Conservation (phyloP, 1,284 basidiomycete genomes). For the Rhodotorula sp. region DNA sequence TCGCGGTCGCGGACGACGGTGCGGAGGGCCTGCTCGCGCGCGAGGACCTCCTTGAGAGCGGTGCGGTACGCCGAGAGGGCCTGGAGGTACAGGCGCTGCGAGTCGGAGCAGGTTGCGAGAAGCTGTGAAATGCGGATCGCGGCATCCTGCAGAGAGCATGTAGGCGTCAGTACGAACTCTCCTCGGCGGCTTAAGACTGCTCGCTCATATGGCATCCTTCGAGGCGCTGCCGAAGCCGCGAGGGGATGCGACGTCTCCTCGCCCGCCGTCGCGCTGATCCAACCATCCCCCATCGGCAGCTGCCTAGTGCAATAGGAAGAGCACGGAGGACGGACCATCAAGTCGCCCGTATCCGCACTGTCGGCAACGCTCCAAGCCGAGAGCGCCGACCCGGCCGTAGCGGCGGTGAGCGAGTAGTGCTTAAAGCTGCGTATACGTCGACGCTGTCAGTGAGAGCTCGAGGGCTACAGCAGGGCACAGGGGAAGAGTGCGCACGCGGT, state of each 20-base stretch:
- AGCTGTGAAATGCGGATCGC: conserved; percentile 50
- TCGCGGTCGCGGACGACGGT: conserved; percentile 54
- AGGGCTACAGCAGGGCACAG: conserved; percentile 21
- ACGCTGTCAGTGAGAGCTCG: neutral
- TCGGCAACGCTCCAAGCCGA: conserved; percentile 54
- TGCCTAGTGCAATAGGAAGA: neutral
- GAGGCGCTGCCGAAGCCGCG: too few species aligned
- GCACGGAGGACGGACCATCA: conserved; percentile 39
- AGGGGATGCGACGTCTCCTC: too few species aligned
- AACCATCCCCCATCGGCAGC: too few species aligned
- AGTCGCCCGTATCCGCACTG: conserved; percentile 48
- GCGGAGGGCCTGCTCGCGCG: conserved; percentile 52
- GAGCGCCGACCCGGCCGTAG: conserved; percentile 50
- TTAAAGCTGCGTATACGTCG: conserved; percentile 38
- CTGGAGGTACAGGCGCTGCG: conserved; percentile 51
- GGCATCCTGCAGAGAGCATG: too few species aligned
- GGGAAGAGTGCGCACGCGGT: conserved; percentile 39
- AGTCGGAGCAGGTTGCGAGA: conserved; percentile 49
- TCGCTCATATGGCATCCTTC: too few species aligned
- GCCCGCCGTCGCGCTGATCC: too few species aligned
- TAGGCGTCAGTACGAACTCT: too few species aligned
- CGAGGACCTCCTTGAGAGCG: conserved; percentile 54
- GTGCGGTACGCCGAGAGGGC: conserved; percentile 52
- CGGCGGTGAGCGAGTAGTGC: conserved; percentile 42
- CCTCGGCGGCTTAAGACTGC: too few species aligned